Base-by-base conservation (phyloP, 2,329 filamentous ascomycete genomes). In the Lachnum nothofagi region DNA sequence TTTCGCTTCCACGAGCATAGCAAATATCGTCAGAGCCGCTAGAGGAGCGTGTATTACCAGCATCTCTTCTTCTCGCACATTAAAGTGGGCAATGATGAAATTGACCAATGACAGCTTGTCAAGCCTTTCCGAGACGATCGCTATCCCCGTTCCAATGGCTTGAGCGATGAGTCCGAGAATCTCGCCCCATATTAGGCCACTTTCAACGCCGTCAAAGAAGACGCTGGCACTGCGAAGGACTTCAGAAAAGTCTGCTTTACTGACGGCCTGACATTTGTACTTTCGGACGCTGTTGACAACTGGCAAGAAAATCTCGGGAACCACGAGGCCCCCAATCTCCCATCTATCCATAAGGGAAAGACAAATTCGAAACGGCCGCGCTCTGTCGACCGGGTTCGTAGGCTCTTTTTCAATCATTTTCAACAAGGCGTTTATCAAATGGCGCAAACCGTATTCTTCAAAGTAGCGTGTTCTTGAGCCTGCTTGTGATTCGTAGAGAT, bases 181-280 rank as follows among this genome's bases (percentile, higher is more conserved):
- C 63, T 95, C 88, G 41, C 85, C 83, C 74, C 94, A 98, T 40
- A 98, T 95, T 17, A 97, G 74, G 6, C 87, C 86, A 60, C 91
- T 95, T 68, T 98, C 93, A 33, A 97, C 91, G 4, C 91, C 91
- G 64, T 98, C 93, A 59, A 98, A 98, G 69, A 98, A 98, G 34
- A 93, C 85, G 63, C 87, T 95, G 4, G 91, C 93, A 64, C 91
- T 97, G 58, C 88, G 83, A 57, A 97, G 77, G 2, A 97, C 90
- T 66, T 98, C 93, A 12, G 82, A 77, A 53, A 93, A 89, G 49
- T 91, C 82, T 5, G 78, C 69, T 61, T 85, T 85, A n/a, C 76
- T 77, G 1, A 77, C 68, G 9, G 85, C 80, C 44, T 72, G 73
- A 22, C 73, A 70, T 66, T 90, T 84, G 69, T 90, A 97, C 39